Conservation (phyloP, 2,329 filamentous ascomycete species). For the Amylocarpus encephaloides region DNA sequence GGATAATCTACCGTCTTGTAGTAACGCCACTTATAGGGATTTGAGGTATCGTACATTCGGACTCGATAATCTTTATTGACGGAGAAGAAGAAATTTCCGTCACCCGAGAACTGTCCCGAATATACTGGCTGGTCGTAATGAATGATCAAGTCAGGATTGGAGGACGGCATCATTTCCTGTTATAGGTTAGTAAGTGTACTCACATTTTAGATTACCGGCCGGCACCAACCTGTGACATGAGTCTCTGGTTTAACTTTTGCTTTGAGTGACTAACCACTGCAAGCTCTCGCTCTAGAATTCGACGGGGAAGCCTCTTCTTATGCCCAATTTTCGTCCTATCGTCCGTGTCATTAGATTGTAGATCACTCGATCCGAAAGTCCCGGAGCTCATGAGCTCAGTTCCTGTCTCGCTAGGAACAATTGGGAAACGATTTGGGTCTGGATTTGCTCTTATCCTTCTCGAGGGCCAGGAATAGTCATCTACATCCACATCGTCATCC, state of each 20-base stretch:
- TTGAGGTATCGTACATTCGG: conserved; percentile 95
- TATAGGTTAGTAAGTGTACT: background rate
- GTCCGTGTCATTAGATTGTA: conserved; percentile 42
- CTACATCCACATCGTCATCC: conserved; percentile 19
- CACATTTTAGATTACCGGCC: too few species aligned
- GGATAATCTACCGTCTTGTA: conserved; percentile 87
- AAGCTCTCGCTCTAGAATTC: conserved; percentile 75
- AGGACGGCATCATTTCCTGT: conserved; percentile 69
- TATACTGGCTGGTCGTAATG: conserved; percentile 84
- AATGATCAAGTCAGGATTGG: conserved; percentile 76
- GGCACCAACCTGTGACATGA: conserved; percentile 59
- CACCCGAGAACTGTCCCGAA: conserved; percentile 92
- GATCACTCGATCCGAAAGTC: conserved; percentile 65
- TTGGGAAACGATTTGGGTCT: conserved; percentile 65
- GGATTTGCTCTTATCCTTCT: conserved; percentile 37
- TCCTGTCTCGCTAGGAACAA: conserved; percentile 74
- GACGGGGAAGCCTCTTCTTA: conserved; percentile 56
- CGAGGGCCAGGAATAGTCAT: conserved; percentile 37
- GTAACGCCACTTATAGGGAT: conserved; percentile 91
- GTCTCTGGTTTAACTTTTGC: conserved; percentile 51
- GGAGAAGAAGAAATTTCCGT: conserved; percentile 95
- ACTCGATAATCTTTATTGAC: conserved; percentile 91
- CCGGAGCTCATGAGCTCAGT: conserved; percentile 75
- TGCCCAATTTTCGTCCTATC: conserved; percentile 36
- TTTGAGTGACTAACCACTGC: conserved; percentile 58